Base-by-base conservation (phyloP, 495 filamentous ascomycete species). In the Penicillium longicatenatum region DNA sequence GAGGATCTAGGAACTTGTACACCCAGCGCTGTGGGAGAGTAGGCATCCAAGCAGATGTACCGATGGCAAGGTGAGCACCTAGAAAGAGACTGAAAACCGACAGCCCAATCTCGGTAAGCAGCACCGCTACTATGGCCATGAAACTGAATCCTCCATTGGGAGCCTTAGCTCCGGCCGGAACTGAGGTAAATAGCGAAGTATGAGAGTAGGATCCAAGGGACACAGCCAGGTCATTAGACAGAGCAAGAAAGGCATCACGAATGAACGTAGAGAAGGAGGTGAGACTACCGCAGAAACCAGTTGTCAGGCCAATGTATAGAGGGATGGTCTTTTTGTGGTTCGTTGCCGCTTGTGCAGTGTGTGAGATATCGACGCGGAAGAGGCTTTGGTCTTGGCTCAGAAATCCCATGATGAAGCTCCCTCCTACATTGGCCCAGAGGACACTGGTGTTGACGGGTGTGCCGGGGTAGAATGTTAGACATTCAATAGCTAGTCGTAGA, bases 341-440 rank as follows among this genome's bases (percentile, higher is more conserved):
- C 26, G 69, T 62, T 9, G 19, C 19, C 33, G 21, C 50, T 54
- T 46, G 20, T 77, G 64, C 2, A 51, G 50, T 14, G n/a, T 33
- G n/a, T n/a, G 47, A 33, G 16, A 48, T 43, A 14, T 55, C 52
- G 20, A 44, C 24, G 21, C 79, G 79, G 70, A 95, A 94, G 22
- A 95, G 73, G 63, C 80, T 84, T 58, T 82, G 77, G 63, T 94
- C 91, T 72, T 96, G 88, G n/a, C 84, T 73, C 9, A 97, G 73
- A 66, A 94, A 93, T 19, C 93, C 92, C 82, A 97, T 85, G 39
- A 96, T 55, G 0, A 94, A 57, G 52, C 85, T 85, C 16, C 93
- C 93, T 20, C 75, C 85, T 58, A 96, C 86, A 64, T 97, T 96
- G 44, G 92, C 87, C 93, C 93, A 97, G 21, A 94, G 72, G 4